These are phyloP conservation scores for Madurella fahalii DNA, from an alignment of 2,329 filamentous ascomycete species.

Conservation along the genomic window DNA sequence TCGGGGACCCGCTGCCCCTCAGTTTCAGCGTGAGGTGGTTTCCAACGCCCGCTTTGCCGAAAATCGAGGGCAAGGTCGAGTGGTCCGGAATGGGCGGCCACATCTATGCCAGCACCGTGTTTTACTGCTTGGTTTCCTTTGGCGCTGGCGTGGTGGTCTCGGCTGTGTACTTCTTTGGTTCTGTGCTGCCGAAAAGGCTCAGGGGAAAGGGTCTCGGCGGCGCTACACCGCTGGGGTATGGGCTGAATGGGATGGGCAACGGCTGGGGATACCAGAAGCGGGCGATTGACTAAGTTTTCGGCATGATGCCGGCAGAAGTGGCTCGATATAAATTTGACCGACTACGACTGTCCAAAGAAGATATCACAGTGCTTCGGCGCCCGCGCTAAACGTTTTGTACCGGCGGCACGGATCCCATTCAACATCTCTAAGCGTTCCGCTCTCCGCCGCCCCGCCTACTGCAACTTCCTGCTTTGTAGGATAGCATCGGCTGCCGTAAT, in stretches of 20 bases:
- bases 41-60: slow-evolving; percentile 66
- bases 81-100: slow-evolving; percentile 63
- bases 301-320: neutral
- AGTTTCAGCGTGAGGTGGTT: slow-evolving; percentile 85
- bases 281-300: slow-evolving; percentile 34
- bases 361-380: too few relatives aligned
- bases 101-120: slow-evolving; percentile 59
- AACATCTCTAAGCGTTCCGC: too few relatives aligned
- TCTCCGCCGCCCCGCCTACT: slow-evolving; percentile 30
- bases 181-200: slow-evolving; percentile 53
- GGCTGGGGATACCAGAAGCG: slow-evolving; percentile 58
- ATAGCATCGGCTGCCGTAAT: slow-evolving; percentile 30
- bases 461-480: slow-evolving; percentile 38
- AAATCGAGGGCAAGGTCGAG: slow-evolving; percentile 60
- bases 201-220: slow-evolving; percentile 50
- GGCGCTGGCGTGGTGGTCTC: slow-evolving; percentile 51
- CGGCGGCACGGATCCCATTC: too few relatives aligned
- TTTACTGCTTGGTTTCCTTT: slow-evolving; percentile 59
- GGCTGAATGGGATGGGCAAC: slow-evolving; percentile 50
- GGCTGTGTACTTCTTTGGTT: slow-evolving; percentile 57
- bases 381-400: too few relatives aligned
- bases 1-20: slow-evolving; percentile 79
- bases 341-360: too few relatives aligned
- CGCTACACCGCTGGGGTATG: slow-evolving; percentile 55
- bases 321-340: neutral